Percentiles rank a stretch among this genome's conserved stretches.
Conservation (phyloP, 139 green algal species). For the Chlorella sp. region DNA sequence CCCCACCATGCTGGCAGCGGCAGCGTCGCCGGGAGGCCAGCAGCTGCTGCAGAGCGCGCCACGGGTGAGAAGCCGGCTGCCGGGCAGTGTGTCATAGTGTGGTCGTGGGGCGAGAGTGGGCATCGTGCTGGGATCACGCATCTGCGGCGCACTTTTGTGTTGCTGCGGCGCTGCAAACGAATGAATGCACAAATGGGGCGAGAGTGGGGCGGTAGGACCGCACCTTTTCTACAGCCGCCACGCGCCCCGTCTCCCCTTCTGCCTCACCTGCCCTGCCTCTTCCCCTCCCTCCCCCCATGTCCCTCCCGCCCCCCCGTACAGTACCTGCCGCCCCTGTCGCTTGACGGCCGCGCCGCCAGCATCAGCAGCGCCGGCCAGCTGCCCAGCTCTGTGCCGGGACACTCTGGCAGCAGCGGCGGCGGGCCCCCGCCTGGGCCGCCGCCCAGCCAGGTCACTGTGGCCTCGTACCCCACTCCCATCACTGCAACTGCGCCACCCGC, state of each 20-base stretch:
- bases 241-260: too few relatives aligned
- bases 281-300: neutral
- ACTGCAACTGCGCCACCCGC: slow-evolving; percentile 2
- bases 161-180: too few relatives aligned
- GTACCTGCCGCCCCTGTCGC: slow-evolving; percentile 12
- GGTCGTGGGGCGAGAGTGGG: neutral
- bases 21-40: slow-evolving; percentile 7
- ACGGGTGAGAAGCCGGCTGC: neutral
- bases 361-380: neutral
- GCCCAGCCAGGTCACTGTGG: slow-evolving; percentile 12
- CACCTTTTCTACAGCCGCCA: too few relatives aligned
- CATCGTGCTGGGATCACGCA: too few relatives aligned
- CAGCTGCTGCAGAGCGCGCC: slow-evolving; percentile 5
- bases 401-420: neutral
- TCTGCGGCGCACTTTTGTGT: neutral
- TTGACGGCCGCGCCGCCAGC: neutral
- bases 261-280: too few relatives aligned
- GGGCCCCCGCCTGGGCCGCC: neutral
- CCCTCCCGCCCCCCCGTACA: neutral
- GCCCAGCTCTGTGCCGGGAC: neutral
- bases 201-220: too few relatives aligned
- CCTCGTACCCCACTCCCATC: slow-evolving; percentile 3
- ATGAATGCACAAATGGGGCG: too few relatives aligned
- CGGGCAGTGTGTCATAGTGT: neutral
- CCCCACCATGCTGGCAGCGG: slow-evolving; percentile 17